Evolutionary conservation across 495 filamentous ascomycete genomes (phyloP), one percentile per base, ranked within the genome.

Genomic region (Trichocladium uniseriatum): DNA sequence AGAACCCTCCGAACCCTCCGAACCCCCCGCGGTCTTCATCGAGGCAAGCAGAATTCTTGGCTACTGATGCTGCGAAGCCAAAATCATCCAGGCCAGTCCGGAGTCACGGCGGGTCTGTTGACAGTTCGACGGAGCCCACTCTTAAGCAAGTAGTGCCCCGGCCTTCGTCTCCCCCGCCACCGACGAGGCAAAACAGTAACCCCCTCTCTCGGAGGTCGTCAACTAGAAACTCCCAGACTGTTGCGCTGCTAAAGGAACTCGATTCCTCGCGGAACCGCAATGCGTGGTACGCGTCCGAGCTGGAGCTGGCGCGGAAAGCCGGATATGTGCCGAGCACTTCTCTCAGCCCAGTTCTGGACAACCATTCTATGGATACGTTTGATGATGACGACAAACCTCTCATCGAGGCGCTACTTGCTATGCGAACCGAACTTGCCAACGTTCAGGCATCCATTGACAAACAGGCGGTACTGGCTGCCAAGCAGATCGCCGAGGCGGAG

Each of bases 231-330:
- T 79, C 76, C 2, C 76, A 79, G 48, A 76, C 74, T 10, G 81
- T 83, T 34, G 72, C 77, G 0, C 59, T 92, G 37, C 69, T 86
- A 19, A 85, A 87, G 58, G 94, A 97, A 53, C 75, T 99, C 5
- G 89, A 97, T 59, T 69, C 79, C 4, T 72, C 82, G 9, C 87
- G 84, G 60, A 87, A 82, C 55, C 81, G 84, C 20, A 97, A 95
- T 64, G 89, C 91, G 1, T 99, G 92, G 92, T 96, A 92, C 67
- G 89, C 89, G 6, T 95, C 91, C 2, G 92, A 99, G 65, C 69
- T 99, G 24, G 87, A 92, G 14, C 66, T 97, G 47, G 92, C 92
- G 3, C 79, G 83, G 39, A 90, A 94, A 65, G 81, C 85, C 9
- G 92, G 92, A 7, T 97, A 96, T 60, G 74, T 78, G 8, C 80